These are phyloP conservation scores for Didymellaceae sp. DNA, from an alignment of 2,329 filamentous ascomycete genomes.

Conservation along the genomic window DNA sequence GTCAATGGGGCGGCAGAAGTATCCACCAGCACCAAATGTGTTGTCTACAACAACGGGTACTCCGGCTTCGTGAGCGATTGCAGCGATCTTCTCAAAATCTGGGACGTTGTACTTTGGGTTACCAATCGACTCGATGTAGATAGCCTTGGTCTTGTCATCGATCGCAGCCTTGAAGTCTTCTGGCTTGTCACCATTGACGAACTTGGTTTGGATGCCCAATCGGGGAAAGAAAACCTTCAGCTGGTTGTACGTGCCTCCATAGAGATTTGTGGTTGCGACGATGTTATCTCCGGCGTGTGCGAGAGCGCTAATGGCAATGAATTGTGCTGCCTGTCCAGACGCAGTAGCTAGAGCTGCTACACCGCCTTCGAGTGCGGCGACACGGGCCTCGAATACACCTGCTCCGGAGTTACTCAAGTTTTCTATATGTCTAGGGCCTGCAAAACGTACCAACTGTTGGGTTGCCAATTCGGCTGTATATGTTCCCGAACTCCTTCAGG, in stretches of 20 bases:
- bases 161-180: conserved; percentile 82
- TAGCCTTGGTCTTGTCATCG: conserved; percentile 90
- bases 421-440: not conserved
- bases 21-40: conserved; percentile 93
- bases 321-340: conserved; percentile 90
- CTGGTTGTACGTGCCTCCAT: conserved; percentile 97
- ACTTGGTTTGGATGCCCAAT: conserved; percentile 88
- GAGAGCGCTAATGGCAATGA: conserved; percentile 86
- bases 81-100: conserved; percentile 85
- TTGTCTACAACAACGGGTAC: conserved; percentile 75
- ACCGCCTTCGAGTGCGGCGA: conserved; percentile 94
- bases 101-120: conserved; percentile 94
- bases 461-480: conserved; percentile 85
- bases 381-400: conserved; percentile 94
- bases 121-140: conserved; percentile 86
- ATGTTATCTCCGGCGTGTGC: conserved; percentile 92
- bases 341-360: conserved; percentile 83
- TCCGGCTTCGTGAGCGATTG: conserved; percentile 73
- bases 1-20: conserved; percentile 83
- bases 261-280: conserved; percentile 82
- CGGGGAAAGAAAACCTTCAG: conserved; percentile 89
- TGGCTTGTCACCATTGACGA: conserved; percentile 79
- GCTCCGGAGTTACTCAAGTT: conserved; percentile 69
- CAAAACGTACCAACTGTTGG: conserved; percentile 68
- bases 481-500: conserved; percentile 96